Conservation (phyloP, 2,329 filamentous ascomycete genomes). For the Pseudogymnoascus sp. region DNA sequence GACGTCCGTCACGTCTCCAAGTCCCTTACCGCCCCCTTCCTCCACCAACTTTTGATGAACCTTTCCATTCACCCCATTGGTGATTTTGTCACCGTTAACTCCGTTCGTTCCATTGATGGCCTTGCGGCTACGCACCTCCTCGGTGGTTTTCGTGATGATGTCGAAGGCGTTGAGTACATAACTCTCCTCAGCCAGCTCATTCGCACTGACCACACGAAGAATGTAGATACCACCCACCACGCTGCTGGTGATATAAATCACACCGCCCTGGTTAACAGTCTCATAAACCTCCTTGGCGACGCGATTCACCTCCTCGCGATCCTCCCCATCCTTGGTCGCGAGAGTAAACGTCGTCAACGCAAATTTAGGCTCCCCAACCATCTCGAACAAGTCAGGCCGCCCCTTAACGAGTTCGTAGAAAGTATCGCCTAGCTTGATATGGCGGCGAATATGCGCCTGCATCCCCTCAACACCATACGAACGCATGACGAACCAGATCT, state of each 20-base stretch:
- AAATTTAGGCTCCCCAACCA: slow-evolving; percentile 68
- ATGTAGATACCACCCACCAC: slow-evolving; percentile 65
- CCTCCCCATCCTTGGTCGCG: slow-evolving; percentile 32
- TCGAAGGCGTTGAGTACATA: slow-evolving; percentile 68
- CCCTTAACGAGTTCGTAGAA: slow-evolving; percentile 55
- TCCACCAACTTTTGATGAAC: background rate
- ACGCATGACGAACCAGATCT: slow-evolving; percentile 91
- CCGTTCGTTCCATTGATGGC: background rate
- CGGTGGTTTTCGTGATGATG: slow-evolving; percentile 46
- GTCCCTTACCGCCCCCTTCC: background rate
- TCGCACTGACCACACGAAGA: slow-evolving; percentile 73
- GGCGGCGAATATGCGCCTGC: slow-evolving; percentile 61
- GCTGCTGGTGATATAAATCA: slow-evolving; percentile 76
- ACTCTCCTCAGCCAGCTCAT: slow-evolving; percentile 59
- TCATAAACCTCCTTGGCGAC: slow-evolving; percentile 71
- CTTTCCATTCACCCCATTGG: slow-evolving; percentile 12
- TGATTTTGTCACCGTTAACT: slow-evolving; percentile 10
- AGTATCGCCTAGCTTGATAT: slow-evolving; percentile 58
- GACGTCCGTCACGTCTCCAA: background rate
- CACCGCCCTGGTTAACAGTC: slow-evolving; percentile 60
- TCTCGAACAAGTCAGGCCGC: slow-evolving; percentile 62
- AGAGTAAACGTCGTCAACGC: slow-evolving; percentile 71
- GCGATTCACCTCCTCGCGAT: slow-evolving; percentile 50
- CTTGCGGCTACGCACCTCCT: slow-evolving; percentile 24
- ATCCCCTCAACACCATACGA: slow-evolving; percentile 73